Conservation (phyloP, 1,284 basidiomycete genomes). For the Tilletia walkeri region DNA sequence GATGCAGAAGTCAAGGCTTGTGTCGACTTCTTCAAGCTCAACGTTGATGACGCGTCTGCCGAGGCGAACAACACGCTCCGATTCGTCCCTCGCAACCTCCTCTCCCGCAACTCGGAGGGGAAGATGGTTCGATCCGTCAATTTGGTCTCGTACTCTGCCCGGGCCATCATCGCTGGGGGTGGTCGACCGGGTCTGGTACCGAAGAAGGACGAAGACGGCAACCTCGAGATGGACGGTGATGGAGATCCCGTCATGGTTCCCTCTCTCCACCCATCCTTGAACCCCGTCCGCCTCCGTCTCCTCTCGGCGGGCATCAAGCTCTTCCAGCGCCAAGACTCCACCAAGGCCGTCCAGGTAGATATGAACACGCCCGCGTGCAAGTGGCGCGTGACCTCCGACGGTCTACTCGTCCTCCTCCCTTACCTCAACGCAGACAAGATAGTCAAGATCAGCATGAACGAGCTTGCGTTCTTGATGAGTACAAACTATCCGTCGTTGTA, state of each 20-base stretch:
- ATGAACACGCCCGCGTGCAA: slow-evolving; percentile 61
- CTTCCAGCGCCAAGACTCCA: slow-evolving; percentile 63
- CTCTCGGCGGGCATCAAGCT: slow-evolving; percentile 85
- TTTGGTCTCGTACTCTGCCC: slow-evolving; percentile 78
- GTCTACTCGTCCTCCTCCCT: slow-evolving; percentile 75
- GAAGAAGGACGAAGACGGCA: slow-evolving; percentile 13
- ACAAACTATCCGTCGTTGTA: slow-evolving; percentile 47
- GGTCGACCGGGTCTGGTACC: slow-evolving; percentile 51
- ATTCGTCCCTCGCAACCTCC: slow-evolving; percentile 75
- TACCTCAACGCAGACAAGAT: slow-evolving; percentile 70
- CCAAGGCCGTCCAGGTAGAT: slow-evolving; percentile 40
- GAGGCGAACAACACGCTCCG: background rate
- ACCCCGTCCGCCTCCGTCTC: slow-evolving; percentile 79
- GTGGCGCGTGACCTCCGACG: slow-evolving; percentile 77
- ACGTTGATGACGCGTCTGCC: slow-evolving; percentile 53
- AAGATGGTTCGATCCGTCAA: slow-evolving; percentile 79
- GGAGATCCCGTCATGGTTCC: background rate
- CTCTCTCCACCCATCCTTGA: slow-evolving; percentile 41
- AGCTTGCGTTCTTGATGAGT: slow-evolving; percentile 65
- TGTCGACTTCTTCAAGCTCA: slow-evolving; percentile 74
- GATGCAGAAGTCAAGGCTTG: slow-evolving; percentile 40
- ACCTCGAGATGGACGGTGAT: background rate
- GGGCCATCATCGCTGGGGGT: slow-evolving; percentile 73
- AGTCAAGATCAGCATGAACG: slow-evolving; percentile 64
- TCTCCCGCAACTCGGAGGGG: slow-evolving; percentile 82